phyloP scores from a whole-genome alignment of 1,284 basidiomycete species.

The Cryptococcus deneoformans region DNA sequence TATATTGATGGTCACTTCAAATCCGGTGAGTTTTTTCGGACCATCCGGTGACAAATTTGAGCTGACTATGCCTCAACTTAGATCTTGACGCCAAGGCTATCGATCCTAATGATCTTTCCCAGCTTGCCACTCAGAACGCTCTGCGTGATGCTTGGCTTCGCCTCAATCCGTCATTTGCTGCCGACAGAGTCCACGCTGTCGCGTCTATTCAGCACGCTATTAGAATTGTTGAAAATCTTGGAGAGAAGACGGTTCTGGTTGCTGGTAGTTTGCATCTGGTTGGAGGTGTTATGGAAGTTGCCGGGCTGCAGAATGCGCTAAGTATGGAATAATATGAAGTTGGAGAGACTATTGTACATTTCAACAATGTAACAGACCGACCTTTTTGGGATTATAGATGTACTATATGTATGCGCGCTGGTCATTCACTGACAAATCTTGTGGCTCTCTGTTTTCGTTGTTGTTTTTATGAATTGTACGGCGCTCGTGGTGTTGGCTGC shows the following conservation, averaged over 20 bases:
- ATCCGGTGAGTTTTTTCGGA: constrained; percentile 61
- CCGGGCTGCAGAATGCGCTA: constrained; percentile 61
- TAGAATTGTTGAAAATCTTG: constrained; percentile 54
- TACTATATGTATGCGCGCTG: neutral
- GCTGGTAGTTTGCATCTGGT: constrained; percentile 92
- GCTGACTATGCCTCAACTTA: constrained; percentile 35
- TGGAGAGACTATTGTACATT: neutral
- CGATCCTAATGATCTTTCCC: constrained; percentile 61
- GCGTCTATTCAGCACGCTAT: constrained; percentile 89
- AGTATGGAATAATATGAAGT: constrained; percentile 33
- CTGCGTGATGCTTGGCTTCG: constrained; percentile 67
- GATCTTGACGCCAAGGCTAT: constrained; percentile 71
- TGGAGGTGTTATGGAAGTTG: constrained; percentile 90
- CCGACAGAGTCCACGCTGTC: constrained; percentile 67
- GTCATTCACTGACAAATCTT: neutral
- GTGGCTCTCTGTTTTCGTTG: neutral
- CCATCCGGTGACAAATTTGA: neutral
- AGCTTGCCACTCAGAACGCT: constrained; percentile 71
- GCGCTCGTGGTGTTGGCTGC: no score
- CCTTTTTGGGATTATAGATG: neutral
- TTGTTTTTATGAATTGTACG: no score
- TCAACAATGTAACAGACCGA: neutral
- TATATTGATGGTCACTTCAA: constrained; percentile 86
- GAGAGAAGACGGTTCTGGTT: constrained; percentile 70
- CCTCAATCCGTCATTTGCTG: constrained; percentile 62